These are phyloP conservation scores for Coffea humblotiana DNA, from an alignment of 305 asterid species.

Conservation along the genomic window DNA sequence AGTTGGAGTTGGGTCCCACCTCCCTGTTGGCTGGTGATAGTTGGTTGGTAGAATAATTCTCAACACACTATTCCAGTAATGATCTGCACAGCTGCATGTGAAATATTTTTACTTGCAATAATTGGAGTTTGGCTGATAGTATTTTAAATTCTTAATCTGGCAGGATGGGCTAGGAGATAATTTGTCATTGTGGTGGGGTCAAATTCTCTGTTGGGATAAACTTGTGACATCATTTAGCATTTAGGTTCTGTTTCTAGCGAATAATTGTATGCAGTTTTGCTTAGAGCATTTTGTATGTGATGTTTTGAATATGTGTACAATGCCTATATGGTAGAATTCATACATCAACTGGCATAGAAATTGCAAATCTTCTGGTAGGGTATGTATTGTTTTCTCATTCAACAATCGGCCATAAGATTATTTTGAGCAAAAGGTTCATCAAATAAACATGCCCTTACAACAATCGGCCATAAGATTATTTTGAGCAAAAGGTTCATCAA, in stretches of 20 bases:
- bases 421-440: neutral
- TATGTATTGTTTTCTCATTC: neutral
- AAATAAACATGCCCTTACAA: too few relatives aligned
- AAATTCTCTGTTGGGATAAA: neutral
- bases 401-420: neutral
- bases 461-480: neutral
- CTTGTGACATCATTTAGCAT: neutral
- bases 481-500: neutral
- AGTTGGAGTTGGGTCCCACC: neutral
- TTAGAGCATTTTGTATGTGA: neutral
- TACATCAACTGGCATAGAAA: neutral
- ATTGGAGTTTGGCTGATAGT: neutral
- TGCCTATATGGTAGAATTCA: neutral
- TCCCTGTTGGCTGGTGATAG: neutral
- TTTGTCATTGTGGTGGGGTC: neutral
- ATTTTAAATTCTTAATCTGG: neutral
- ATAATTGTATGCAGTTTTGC: neutral
- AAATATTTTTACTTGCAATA: neutral
- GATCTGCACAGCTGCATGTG: too few relatives aligned
- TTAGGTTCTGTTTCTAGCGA: neutral
- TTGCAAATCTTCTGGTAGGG: neutral
- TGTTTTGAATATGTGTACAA: neutral
- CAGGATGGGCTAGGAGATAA: neutral
- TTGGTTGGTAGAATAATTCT: slow-evolving; percentile 5
- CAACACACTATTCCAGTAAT: neutral